Conservation (phyloP, 1,284 basidiomycete species). For the Sporisorium scitamineum region DNA sequence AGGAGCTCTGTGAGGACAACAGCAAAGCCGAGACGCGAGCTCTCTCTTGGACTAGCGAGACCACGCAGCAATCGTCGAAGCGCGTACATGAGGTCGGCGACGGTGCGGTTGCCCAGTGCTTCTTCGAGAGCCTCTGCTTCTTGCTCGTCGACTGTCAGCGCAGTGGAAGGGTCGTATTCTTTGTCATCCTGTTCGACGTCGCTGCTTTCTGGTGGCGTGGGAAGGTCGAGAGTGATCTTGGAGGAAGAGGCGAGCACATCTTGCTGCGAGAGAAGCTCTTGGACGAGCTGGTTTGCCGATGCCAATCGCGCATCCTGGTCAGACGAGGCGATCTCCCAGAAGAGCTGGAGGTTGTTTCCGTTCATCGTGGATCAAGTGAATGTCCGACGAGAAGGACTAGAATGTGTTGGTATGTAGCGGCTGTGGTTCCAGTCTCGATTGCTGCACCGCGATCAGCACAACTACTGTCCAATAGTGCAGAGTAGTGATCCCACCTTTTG, state of each 20-base stretch:
- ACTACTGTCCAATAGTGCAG: too few relatives aligned
- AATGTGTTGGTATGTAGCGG: too few relatives aligned
- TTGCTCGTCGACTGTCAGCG: conserved; percentile 25
- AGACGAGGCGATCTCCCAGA: conserved; percentile 91
- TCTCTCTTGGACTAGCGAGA: conserved; percentile 89
- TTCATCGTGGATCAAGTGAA: conserved; percentile 73
- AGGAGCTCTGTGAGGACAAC: conserved; percentile 95
- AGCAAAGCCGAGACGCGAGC: conserved; percentile 91
- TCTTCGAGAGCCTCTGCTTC: conserved; percentile 70
- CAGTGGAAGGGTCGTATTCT: conserved; percentile 58
- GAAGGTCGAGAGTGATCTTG: conserved; percentile 45
- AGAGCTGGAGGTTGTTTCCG: conserved; percentile 83
- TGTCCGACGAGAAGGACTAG: not conserved
- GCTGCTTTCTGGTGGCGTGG: conserved; percentile 61
- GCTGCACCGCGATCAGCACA: not conserved
- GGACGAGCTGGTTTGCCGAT: conserved; percentile 86
- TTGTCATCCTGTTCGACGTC: conserved; percentile 65
- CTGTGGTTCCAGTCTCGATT: not conserved
- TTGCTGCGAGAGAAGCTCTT: conserved; percentile 72
- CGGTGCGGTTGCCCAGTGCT: conserved; percentile 73
- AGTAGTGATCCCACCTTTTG: too few relatives aligned
- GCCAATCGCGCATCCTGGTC: conserved; percentile 82
- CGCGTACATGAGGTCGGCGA: conserved; percentile 73
- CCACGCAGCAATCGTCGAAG: conserved; percentile 73
- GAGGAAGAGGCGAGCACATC: conserved; percentile 42